phyloP scores from a whole-genome alignment of 345 rosid species.

The Eucalyptus lansdowneana region DNA sequence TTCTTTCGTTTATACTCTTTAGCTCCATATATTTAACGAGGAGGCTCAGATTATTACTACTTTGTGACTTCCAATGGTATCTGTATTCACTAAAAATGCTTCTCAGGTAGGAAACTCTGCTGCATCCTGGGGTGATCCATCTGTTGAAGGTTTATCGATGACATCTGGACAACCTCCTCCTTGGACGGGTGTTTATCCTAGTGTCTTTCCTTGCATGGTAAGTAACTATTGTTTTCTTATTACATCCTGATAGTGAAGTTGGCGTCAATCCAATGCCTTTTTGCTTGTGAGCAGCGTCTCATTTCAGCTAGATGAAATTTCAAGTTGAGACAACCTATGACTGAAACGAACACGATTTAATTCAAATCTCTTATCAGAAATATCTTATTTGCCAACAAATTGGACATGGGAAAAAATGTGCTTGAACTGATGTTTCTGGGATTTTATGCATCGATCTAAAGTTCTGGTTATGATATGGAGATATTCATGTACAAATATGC shows the following conservation, averaged over 20 bases:
- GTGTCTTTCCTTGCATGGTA: conserved; percentile 47
- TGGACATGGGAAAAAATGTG: not conserved
- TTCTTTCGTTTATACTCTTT: not conserved
- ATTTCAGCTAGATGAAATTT: not conserved
- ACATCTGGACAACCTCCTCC: conserved; percentile 39
- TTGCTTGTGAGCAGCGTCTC: not conserved
- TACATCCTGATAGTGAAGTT: not conserved
- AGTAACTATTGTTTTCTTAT: not conserved
- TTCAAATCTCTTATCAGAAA: not conserved
- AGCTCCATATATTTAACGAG: not conserved
- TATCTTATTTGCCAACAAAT: not conserved
- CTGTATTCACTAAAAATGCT: conserved; percentile 14
- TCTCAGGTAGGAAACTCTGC: not conserved
- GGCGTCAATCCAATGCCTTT: not conserved
- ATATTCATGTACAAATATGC: not conserved
- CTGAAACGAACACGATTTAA: not conserved
- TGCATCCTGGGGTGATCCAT: conserved; percentile 15
- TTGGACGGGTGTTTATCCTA: conserved; percentile 25
- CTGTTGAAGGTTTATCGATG: conserved; percentile 35
- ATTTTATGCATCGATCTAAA: not conserved
- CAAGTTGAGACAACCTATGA: not conserved
- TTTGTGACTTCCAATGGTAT: conserved; percentile 8
- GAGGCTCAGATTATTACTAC: not conserved
- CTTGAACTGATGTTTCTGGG: not conserved
- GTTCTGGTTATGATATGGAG: not conserved